Evolutionary conservation across 257 asterid species (phyloP).

Genomic region (Cordia subcordata): DNA sequence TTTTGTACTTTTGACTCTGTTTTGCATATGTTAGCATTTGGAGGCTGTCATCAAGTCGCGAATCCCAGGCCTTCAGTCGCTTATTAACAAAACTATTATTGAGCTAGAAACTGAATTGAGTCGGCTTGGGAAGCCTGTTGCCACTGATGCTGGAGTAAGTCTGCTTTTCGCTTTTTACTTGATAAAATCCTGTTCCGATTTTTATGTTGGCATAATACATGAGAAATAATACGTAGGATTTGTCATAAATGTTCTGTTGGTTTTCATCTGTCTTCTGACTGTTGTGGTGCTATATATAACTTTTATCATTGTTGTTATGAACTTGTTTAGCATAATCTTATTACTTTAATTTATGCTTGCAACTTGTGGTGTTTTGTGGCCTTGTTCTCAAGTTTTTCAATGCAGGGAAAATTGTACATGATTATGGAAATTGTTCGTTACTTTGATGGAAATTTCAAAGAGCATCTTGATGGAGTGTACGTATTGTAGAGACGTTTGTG

Average conservation of each 20-base stretch:
- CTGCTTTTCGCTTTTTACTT: slow-evolving; percentile 6
- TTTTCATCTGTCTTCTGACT: too few species aligned
- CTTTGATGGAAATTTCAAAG: slow-evolving; percentile 70
- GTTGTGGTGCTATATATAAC: too few species aligned
- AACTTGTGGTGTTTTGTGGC: too few species aligned
- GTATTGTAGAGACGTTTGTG: slow-evolving; percentile 15
- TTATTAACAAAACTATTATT: slow-evolving; percentile 64
- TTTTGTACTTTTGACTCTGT: slow-evolving; percentile 4
- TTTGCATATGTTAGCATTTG: slow-evolving; percentile 44
- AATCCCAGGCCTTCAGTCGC: slow-evolving; percentile 78
- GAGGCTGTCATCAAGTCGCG: slow-evolving; percentile 76
- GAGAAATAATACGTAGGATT: too few species aligned
- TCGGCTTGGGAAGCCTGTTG: slow-evolving; percentile 73
- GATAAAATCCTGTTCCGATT: neutral
- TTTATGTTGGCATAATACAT: neutral
- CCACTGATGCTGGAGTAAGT: slow-evolving; percentile 78
- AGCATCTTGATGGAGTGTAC: slow-evolving; percentile 82
- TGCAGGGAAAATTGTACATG: slow-evolving; percentile 71
- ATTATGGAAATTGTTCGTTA: slow-evolving; percentile 74
- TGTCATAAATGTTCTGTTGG: too few species aligned
- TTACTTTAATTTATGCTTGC: neutral
- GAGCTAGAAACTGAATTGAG: slow-evolving; percentile 75
- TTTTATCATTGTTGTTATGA: too few species aligned
- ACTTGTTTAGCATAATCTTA: neutral
- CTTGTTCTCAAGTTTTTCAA: neutral